phyloP scores from a whole-genome alignment of 306 rosid genomes.

The Prunus persica region Prunus_persica_NCBIv2 NC_034010.1:29298501-29299000 shows the following conservation, averaged over 20 bases:
- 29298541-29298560: neutral
- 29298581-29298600: neutral
- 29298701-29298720: conserved; percentile 22
- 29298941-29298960: conserved; percentile 78
- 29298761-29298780: conserved; percentile 4
- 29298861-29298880: conserved; percentile 44
- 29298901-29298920: conserved; percentile 20
- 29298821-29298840: neutral
- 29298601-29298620: conserved; percentile 23
- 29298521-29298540: neutral
- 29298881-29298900: conserved; percentile 34
- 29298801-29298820: conserved; percentile 15
- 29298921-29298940: conserved; percentile 11
- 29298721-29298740: neutral
- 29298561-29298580: neutral
- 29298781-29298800: conserved; percentile 32
- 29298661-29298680: conserved; percentile 20
- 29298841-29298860: conserved; percentile 15
- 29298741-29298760: conserved; percentile 13
- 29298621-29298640: conserved; percentile 20
- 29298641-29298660: conserved; percentile 10
- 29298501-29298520: neutral
- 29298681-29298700: conserved; percentile 31
- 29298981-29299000: conserved; percentile 50
- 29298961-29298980: conserved; percentile 48